Percentiles rank a stretch among this genome's conserved stretches.
phyloP scores from a whole-genome alignment of 2,329 filamentous ascomycete species.

The Chaetomium strumarium region DNA sequence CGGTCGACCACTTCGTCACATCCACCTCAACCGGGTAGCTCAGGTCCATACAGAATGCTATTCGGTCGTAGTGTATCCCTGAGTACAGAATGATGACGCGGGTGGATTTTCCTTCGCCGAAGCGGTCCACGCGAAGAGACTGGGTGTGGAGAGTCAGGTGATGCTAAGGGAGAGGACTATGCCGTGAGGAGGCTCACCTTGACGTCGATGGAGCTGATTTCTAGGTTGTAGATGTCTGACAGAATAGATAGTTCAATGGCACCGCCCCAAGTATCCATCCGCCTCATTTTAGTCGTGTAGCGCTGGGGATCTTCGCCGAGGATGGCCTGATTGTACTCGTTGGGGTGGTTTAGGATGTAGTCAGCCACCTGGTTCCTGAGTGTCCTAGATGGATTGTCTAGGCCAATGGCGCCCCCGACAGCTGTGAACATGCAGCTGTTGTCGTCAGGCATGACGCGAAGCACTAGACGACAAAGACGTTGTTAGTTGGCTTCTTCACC shows the following conservation, averaged over 20 bases:
- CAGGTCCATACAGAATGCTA: slow-evolving; percentile 62
- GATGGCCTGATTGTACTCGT: slow-evolving; percentile 68
- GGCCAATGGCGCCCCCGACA: slow-evolving; percentile 53
- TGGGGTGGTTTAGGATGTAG: slow-evolving; percentile 66
- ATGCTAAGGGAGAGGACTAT: neutral
- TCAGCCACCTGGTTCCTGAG: slow-evolving; percentile 72
- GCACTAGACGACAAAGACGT: slow-evolving; percentile 49
- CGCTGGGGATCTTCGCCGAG: slow-evolving; percentile 65
- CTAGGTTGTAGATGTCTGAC: slow-evolving; percentile 75
- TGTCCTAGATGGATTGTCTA: slow-evolving; percentile 36
- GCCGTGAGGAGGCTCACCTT: slow-evolving; percentile 34
- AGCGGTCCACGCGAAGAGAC: slow-evolving; percentile 54
- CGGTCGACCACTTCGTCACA: slow-evolving; percentile 50
- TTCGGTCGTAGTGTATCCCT: slow-evolving; percentile 88
- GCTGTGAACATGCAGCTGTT: slow-evolving; percentile 93
- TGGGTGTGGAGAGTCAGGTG: neutral
- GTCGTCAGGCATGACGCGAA: slow-evolving; percentile 94
- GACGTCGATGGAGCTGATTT: slow-evolving; percentile 82
- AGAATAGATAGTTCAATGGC: slow-evolving; percentile 85
- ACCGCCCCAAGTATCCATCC: slow-evolving; percentile 80
- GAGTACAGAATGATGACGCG: slow-evolving; percentile 83
- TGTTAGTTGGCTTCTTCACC: slow-evolving; percentile 19
- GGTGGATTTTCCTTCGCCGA: slow-evolving; percentile 66
- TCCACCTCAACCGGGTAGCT: slow-evolving; percentile 68
- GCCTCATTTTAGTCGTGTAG: slow-evolving; percentile 78